These are phyloP conservation scores for Phalaenopsis hybrid DNA, from an alignment of 116 monocot species.

Conservation along the genomic window DNA sequence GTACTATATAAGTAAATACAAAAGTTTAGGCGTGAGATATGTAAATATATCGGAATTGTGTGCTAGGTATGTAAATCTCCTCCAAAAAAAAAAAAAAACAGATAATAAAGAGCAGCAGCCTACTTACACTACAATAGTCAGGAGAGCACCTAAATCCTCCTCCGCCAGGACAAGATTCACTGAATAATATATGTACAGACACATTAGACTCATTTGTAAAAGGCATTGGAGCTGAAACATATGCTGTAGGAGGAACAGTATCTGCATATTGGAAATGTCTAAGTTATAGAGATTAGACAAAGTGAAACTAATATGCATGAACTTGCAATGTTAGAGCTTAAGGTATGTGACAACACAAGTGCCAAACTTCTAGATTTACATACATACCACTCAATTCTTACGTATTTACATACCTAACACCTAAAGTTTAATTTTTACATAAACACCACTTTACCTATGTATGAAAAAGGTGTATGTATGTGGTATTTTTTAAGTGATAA, in stretches of 20 bases:
- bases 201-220: slow-evolving; percentile 78
- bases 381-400: background rate
- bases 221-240: slow-evolving; percentile 39
- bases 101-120: background rate
- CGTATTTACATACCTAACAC: too few relatives aligned
- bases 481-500: too few relatives aligned
- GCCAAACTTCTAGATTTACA: background rate
- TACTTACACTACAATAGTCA: slow-evolving; percentile 76
- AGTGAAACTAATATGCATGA: background rate
- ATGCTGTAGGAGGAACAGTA: slow-evolving; percentile 83
- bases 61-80: too few relatives aligned
- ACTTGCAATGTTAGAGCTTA: background rate
- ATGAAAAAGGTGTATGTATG: too few relatives aligned
- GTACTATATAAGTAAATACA: too few relatives aligned
- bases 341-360: background rate
- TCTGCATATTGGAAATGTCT: slow-evolving; percentile 51
- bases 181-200: slow-evolving; percentile 53
- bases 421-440: too few relatives aligned
- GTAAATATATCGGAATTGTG: too few relatives aligned
- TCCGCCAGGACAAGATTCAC: slow-evolving; percentile 67
- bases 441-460: too few relatives aligned
- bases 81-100: too few relatives aligned
- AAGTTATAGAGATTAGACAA: slow-evolving; percentile 5
- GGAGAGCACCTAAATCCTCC: slow-evolving; percentile 72
- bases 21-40: too few relatives aligned